Base-by-base conservation (phyloP, 2,329 filamentous ascomycete genomes). In the Zarea fungicola region DNA sequence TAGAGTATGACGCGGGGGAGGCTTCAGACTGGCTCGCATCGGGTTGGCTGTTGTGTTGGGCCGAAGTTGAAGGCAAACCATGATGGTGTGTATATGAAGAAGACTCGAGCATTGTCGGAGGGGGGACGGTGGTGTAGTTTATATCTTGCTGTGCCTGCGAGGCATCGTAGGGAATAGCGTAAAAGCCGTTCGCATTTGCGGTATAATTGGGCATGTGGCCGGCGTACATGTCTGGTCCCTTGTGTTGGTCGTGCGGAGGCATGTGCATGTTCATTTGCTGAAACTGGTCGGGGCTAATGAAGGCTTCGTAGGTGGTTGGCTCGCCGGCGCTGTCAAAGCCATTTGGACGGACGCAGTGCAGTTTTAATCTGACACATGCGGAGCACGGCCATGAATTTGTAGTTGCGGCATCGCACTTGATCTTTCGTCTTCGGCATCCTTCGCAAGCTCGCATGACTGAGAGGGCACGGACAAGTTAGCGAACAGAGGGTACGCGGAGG, bases 381-480 rank as follows among this genome's bases (percentile, higher is more conserved):
- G 91, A 93, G 68, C 92, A 97, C 23, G 93, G 93, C 92, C 93
- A 97, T 31, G 89, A 90, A 66, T 97, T 96, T 34, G 91, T 96
- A 13, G 92, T 96, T 18, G 92, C 92, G 45, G 92, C 90, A 72
- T 97, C 93, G 71, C 92, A 99, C 68, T 96, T 96, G 65, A 99
- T 99, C 70, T 99, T 99, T 62, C 92, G 83, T 68, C 90, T 85
- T 54, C 92, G 81, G 64, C 92, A 97, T 52, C 92, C 92, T 71
- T 96, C 92, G 67, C 92, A 97, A 49, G 92, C 93, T 74, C 93
- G 85, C 90, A 96, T 96, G 45, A 96, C 92, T 95, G n/a, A n/a
- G n/a, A n/a, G n/a, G n/a, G n/a, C n/a, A n/a, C n/a, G n/a, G n/a
- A n/a, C n/a, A n/a, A n/a, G n/a, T n/a, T n/a, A 35, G 32, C 11